phyloP scores from a whole-genome alignment of 2,329 filamentous ascomycete species.

The Penicillium sp. region DNA sequence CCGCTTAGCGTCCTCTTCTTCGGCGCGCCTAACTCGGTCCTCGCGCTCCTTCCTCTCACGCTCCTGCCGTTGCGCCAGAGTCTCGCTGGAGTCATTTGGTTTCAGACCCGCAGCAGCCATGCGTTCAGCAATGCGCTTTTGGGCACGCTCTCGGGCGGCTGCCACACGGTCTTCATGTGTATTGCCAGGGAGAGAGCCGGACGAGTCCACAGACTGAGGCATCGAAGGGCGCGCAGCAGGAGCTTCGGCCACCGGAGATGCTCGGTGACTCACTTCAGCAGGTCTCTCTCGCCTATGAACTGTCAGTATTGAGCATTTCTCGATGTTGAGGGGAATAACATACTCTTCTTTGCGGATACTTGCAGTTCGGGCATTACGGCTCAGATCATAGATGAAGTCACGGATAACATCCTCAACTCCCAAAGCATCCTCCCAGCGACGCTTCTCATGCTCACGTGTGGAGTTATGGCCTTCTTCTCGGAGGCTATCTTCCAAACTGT shows the following conservation, averaged over 20 bases:
- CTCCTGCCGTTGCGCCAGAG: conserved; percentile 77
- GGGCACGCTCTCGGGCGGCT: conserved; percentile 95
- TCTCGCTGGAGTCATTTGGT: conserved; percentile 75
- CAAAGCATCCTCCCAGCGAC: conserved; percentile 92
- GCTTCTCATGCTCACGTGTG: conserved; percentile 81
- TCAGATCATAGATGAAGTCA: conserved; percentile 96
- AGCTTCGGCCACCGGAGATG: conserved; percentile 50
- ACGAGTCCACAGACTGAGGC: conserved; percentile 52
- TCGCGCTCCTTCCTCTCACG: conserved; percentile 85
- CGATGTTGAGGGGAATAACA: conserved; percentile 21
- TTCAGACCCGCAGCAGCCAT: conserved; percentile 91
- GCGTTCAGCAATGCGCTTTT: conserved; percentile 94
- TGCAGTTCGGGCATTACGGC: conserved; percentile 77
- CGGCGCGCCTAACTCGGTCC: conserved; percentile 81
- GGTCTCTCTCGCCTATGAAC: conserved; percentile 53
- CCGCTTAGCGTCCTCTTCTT: conserved; percentile 87
- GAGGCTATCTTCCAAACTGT: conserved; percentile 79
- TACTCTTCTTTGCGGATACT: conserved; percentile 65
- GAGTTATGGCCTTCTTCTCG: conserved; percentile 76
- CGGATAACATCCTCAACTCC: conserved; percentile 96
- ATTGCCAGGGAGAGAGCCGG: conserved; percentile 78
- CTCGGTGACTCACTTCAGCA: conserved; percentile 48
- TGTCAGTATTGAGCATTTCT: conserved; percentile 16
- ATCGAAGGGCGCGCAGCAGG: conserved; percentile 41
- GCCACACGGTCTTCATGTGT: conserved; percentile 91